phyloP scores from a whole-genome alignment of 2,329 filamentous ascomycete genomes.

The Acarospora socialis region DNA sequence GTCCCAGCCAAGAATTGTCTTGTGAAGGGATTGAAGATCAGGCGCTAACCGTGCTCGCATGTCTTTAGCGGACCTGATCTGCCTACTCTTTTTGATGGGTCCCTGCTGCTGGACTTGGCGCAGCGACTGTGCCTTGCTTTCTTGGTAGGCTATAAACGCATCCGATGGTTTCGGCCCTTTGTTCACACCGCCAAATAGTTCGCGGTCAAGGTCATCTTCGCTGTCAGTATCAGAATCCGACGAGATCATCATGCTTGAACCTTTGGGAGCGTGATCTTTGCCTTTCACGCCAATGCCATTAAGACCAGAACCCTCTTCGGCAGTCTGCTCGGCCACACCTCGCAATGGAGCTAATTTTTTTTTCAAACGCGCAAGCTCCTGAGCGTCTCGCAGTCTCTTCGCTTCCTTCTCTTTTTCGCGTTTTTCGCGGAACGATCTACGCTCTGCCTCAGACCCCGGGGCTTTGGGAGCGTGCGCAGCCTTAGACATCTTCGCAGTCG shows the following conservation, averaged over 20 bases:
- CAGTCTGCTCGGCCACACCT: conserved; percentile 40
- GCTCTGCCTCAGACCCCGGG: too few species aligned
- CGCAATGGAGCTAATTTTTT: conserved; percentile 33
- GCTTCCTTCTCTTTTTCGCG: conserved; percentile 63
- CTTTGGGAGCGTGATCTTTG: conserved; percentile 61
- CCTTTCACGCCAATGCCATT: conserved; percentile 56
- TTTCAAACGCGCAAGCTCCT: conserved; percentile 55
- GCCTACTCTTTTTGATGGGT: conserved; percentile 72
- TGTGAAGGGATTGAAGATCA: conserved; percentile 71
- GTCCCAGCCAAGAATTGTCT: conserved; percentile 81
- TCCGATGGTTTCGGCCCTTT: conserved; percentile 26
- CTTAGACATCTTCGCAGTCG: too few species aligned
- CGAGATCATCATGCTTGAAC: conserved; percentile 81
- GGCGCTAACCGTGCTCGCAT: conserved; percentile 87
- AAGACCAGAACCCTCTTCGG: conserved; percentile 66
- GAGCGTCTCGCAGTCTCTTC: conserved; percentile 56
- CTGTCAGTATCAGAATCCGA: conserved; percentile 49
- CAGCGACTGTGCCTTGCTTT: conserved; percentile 30
- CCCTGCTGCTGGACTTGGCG: conserved; percentile 46
- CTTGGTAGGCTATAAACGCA: conserved; percentile 31
- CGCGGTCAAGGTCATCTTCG: conserved; percentile 60
- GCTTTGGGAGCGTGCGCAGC: conserved; percentile 12
- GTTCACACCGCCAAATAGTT: conserved; percentile 45
- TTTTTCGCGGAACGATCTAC: conserved; percentile 53
- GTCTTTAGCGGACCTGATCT: conserved; percentile 73